Evolutionary conservation across 257 asterid species (phyloP), one percentile per base, ranked within the genome.

Genomic region (Lycium barbarum): DNA sequence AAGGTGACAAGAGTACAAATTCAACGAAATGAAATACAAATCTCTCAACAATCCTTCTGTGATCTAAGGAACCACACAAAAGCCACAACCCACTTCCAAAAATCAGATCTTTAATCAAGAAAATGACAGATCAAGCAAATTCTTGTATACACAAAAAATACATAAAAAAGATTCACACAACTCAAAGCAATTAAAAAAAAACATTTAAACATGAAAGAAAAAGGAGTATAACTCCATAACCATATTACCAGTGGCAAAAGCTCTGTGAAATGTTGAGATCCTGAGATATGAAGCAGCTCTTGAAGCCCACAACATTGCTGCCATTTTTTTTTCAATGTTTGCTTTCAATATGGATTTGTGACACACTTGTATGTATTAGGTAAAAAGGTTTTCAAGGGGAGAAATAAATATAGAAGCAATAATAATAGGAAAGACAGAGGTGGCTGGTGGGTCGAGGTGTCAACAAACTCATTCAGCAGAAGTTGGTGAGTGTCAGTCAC

Each of bases 301-400:
- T 7, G 91, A 87, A 55, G 97, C 98, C 98, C 97, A 96, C 88
- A 93, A 86, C 85, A 87, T 87, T 15, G 98, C 88, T 72, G 99
- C 98, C 98, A 96, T 96, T 51, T 55, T 81, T 81, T 59, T 57
- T 57, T 63, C 68, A n/a, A 51, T 68, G 26, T 40, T 26, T 33
- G 79, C 7, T 81, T 81, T 18, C 20, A 14, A 68, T 83, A 14
- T 35, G 18, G 2, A 76, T 43, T 0, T 7, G 45, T 51, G 81
- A 0, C 45, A 51, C 43, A 51, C 47, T 53, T 51, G 49, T 53
- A 53, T 76, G 47, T 53, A 74, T 49, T 74, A 82, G 84, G 84
- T 49, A n/a, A 40, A 65, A 33, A 66, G 40, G 9, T 73, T 33
- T 45, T 47, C 14, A 17, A 70, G 79, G 59, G 84, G 71, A 47